A percentile compares a stretch with the other conserved stretches of the same genome.
Evolutionary conservation across 441 rosid genomes (phyloP).

Genomic region (Erodium texanum): DNA sequence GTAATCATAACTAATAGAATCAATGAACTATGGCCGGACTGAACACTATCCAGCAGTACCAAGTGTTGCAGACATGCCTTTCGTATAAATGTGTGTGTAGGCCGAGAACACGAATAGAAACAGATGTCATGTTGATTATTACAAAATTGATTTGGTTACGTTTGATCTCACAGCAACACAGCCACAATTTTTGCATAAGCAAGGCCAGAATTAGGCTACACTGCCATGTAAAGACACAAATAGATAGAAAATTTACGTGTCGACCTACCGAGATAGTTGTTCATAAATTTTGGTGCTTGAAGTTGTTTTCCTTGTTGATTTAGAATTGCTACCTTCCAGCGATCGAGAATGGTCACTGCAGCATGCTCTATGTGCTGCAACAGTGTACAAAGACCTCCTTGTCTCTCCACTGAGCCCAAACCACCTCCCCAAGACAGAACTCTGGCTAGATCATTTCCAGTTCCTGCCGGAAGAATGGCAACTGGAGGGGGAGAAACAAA

Average conservation of each 20-base stretch:
- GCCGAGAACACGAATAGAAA: neutral
- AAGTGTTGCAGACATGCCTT: neutral
- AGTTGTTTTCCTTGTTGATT: slow-evolving; percentile 65
- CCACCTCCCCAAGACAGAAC: slow-evolving; percentile 96
- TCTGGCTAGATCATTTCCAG: slow-evolving; percentile 96
- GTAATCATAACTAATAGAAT: neutral
- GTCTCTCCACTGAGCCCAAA: slow-evolving; percentile 79
- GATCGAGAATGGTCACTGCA: slow-evolving; percentile 92
- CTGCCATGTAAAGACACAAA: neutral
- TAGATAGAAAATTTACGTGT: neutral
- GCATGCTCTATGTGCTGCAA: slow-evolving; percentile 80
- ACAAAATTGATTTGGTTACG: slow-evolving; percentile 5
- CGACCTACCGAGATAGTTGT: slow-evolving; percentile 82
- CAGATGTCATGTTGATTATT: slow-evolving; percentile 5
- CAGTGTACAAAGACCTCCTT: slow-evolving; percentile 79
- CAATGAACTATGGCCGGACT: neutral
- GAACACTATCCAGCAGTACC: neutral
- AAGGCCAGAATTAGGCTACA: neutral
- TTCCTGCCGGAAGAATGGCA: slow-evolving; percentile 97
- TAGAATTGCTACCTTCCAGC: slow-evolving; percentile 73
- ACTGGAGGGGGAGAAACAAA: slow-evolving; percentile 96
- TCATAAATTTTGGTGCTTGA: slow-evolving; percentile 68
- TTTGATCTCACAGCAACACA: slow-evolving; percentile 5
- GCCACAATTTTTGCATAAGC: neutral
- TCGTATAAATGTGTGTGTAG: neutral